phyloP scores from a whole-genome alignment of 176 grass and related monocot genomes.

The Poa annua region DNA sequence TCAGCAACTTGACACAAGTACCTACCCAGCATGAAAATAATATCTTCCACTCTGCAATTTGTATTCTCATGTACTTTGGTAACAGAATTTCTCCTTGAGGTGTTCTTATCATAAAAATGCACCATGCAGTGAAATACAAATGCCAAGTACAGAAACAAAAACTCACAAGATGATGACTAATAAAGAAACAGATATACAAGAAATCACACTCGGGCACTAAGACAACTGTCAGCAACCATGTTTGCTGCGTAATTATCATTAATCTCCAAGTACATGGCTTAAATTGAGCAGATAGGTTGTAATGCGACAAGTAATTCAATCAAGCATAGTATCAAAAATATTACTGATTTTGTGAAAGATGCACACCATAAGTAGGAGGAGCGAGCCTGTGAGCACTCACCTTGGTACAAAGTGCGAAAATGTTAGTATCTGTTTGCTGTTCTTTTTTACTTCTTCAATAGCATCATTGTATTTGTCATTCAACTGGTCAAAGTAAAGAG shows the following conservation, averaged over 20 bases:
- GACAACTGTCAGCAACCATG: neutral
- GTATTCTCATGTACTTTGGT: conserved; percentile 2
- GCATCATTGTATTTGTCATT: conserved; percentile 77
- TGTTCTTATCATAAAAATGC: conserved; percentile 12
- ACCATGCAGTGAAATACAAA: conserved; percentile 4
- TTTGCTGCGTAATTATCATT: neutral
- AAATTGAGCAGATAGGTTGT: neutral
- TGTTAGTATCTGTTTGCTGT: conserved; percentile 73
- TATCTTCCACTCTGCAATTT: conserved; percentile 4
- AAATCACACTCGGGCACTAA: neutral
- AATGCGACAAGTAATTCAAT: conserved; percentile 12
- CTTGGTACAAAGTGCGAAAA: conserved; percentile 99
- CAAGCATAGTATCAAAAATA: conserved; percentile 26
- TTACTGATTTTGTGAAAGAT: neutral
- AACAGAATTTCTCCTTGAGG: conserved; percentile 3
- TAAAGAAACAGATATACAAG: neutral
- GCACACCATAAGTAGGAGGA: conserved; percentile 13
- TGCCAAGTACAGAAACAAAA: conserved; percentile 25
- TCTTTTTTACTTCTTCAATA: conserved; percentile 77
- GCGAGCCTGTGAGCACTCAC: conserved; percentile 38
- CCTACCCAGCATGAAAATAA: neutral
- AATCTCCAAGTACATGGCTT: conserved; percentile 11
- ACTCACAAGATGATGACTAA: neutral
- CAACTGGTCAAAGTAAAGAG: conserved; percentile 82
- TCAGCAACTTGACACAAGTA: conserved; percentile 9